A percentile compares a stretch with the other conserved stretches of the same genome.
Conservation (phyloP, 192 early-diverging fungal species). For the Coemansia sp. region DNA sequence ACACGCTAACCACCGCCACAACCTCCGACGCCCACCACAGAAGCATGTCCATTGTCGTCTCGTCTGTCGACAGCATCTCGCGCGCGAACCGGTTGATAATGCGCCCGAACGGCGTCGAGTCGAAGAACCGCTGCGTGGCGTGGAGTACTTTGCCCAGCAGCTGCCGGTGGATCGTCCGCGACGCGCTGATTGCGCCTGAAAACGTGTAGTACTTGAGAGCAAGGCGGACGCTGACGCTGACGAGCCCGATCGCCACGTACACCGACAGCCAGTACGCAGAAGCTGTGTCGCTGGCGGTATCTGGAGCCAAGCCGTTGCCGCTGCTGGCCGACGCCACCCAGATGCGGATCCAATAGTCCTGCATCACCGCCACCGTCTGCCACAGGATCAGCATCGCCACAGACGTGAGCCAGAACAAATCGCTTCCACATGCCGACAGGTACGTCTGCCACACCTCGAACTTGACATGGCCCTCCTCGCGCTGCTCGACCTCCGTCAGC, state of each 20-base stretch:
- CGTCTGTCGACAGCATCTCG: constrained; percentile 82
- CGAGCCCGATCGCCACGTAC: constrained; percentile 63
- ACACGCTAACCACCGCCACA: constrained; percentile 58
- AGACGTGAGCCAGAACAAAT: constrained; percentile 59
- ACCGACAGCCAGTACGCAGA: constrained; percentile 67
- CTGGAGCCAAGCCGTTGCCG: neutral
- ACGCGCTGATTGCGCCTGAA: constrained; percentile 61
- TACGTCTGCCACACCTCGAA: constrained; percentile 77
- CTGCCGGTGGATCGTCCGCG: constrained; percentile 58
- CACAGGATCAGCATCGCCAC: constrained; percentile 55
- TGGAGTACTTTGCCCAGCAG: constrained; percentile 62
- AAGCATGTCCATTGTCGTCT: constrained; percentile 57
- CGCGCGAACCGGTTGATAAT: constrained; percentile 86
- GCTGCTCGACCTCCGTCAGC: constrained; percentile 81
- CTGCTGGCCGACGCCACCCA: constrained; percentile 54
- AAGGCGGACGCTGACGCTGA: constrained; percentile 38
- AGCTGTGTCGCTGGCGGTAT: constrained; percentile 1
- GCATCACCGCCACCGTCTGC: constrained; percentile 51
- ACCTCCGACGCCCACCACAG: constrained; percentile 58
- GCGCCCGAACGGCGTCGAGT: constrained; percentile 80
- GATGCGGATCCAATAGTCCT: constrained; percentile 67
- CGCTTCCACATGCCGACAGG: constrained; percentile 63
- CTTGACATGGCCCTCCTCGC: constrained; percentile 72
- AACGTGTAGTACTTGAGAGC: constrained; percentile 53
- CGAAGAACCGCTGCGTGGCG: constrained; percentile 83